These are phyloP conservation scores for Bryum argenteum DNA, from an alignment of 225 moss, liverwort and hornwort species.

Conservation along the genomic window DNA sequence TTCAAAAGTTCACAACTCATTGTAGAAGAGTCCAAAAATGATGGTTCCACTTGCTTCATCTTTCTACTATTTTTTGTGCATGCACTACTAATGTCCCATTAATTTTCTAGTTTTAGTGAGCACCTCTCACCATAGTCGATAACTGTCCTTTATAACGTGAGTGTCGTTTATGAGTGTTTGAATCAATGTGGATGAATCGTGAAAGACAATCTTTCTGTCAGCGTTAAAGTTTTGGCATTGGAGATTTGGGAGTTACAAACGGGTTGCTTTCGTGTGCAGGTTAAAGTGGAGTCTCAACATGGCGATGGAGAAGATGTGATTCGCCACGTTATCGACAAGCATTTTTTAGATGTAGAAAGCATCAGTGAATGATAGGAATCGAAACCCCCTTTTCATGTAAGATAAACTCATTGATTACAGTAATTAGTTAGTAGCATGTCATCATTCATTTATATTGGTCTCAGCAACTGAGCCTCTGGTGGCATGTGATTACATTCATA, in stretches of 20 bases:
- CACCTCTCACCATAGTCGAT: too few species aligned
- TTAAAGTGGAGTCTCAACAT: conserved; percentile 15
- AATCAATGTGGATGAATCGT: too few species aligned
- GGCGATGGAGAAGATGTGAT: conserved; percentile 29
- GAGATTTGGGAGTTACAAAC: neutral
- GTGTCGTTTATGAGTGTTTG: too few species aligned
- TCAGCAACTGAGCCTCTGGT: neutral
- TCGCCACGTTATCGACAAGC: conserved; percentile 35
- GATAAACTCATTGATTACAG: neutral
- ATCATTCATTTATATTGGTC: neutral
- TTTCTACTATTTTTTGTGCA: too few species aligned
- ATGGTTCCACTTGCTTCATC: too few species aligned
- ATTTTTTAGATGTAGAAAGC: conserved; percentile 21
- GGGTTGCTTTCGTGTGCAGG: conserved; percentile 26
- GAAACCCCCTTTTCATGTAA: neutral
- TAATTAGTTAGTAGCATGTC: neutral
- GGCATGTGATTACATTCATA: neutral
- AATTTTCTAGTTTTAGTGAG: too few species aligned
- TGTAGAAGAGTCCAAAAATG: too few species aligned
- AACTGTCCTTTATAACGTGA: too few species aligned
- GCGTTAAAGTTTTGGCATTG: too few species aligned
- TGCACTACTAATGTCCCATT: too few species aligned
- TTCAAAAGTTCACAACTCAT: too few species aligned
- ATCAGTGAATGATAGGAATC: neutral
- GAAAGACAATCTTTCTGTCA: too few species aligned